Conservation (phyloP, 2,329 filamentous ascomycete species). For the Paecilomyces fulvus region DNA sequence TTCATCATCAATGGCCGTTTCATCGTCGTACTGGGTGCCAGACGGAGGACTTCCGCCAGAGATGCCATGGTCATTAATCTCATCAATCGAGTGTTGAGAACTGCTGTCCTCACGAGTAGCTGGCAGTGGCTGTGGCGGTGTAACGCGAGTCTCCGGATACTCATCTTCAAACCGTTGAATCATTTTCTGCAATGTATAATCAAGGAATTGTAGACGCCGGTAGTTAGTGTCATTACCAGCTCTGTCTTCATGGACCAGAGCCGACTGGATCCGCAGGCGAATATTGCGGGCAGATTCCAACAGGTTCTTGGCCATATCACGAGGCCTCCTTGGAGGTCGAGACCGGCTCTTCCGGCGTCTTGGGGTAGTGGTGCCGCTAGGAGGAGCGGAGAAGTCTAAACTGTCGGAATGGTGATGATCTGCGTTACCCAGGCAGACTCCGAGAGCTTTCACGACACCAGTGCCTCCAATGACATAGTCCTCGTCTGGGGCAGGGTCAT, state of each 20-base stretch:
- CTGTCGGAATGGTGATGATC: slow-evolving; percentile 45
- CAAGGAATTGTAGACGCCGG: slow-evolving; percentile 73
- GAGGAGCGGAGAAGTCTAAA: slow-evolving; percentile 25
- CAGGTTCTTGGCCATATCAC: slow-evolving; percentile 88
- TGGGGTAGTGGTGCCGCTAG: slow-evolving; percentile 48
- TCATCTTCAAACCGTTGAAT: slow-evolving; percentile 95
- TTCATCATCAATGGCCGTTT: slow-evolving; percentile 31
- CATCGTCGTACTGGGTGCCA: slow-evolving; percentile 20
- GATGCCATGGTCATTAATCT: slow-evolving; percentile 11
- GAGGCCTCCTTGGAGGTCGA: slow-evolving; percentile 56
- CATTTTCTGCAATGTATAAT: slow-evolving; percentile 79
- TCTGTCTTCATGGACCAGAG: slow-evolving; percentile 65
- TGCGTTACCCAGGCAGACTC: slow-evolving; percentile 80
- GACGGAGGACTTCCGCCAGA: slow-evolving; percentile 23
- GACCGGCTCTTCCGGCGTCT: slow-evolving; percentile 42
- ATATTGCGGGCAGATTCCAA: slow-evolving; percentile 85
- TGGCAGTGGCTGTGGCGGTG: slow-evolving; percentile 15
- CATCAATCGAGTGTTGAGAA: slow-evolving; percentile 28
- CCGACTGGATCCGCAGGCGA: slow-evolving; percentile 69
- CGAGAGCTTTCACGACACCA: slow-evolving; percentile 86
- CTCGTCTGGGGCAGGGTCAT: slow-evolving; percentile 69
- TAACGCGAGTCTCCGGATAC: slow-evolving; percentile 74
- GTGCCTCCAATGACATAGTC: slow-evolving; percentile 96
- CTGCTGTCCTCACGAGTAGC: slow-evolving; percentile 16
- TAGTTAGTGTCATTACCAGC: slow-evolving; percentile 67